These are phyloP conservation scores for Microbotryomycetes sp. DNA, from an alignment of 1,284 basidiomycete species.

Conservation along the genomic window DNA sequence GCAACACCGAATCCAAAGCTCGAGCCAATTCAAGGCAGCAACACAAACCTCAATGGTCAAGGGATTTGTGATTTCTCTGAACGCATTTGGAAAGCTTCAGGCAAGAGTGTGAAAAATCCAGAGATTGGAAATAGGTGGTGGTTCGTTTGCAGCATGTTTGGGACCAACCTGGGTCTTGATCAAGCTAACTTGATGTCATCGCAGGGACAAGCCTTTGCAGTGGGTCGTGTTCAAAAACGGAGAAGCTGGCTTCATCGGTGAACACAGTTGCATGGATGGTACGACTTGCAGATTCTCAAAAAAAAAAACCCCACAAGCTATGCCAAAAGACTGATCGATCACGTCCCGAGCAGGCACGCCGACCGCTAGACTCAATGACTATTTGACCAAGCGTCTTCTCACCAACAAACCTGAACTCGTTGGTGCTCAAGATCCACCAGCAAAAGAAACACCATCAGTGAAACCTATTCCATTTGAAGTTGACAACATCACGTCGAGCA, in stretches of 20 bases:
- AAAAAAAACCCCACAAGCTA: no score
- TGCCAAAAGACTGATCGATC: no score
- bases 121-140: conserved; percentile 45
- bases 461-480: conserved; percentile 61
- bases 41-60: conserved; percentile 27
- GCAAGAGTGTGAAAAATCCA: conserved; percentile 41
- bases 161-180: conserved; percentile 31
- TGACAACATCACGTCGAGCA: conserved; percentile 47
- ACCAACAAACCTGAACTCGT: conserved; percentile 38
- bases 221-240: conserved; percentile 74
- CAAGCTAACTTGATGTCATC: conserved; percentile 53
- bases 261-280: conserved; percentile 88
- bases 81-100: conserved; percentile 65
- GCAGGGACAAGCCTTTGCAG: conserved; percentile 75
- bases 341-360: conserved; percentile 38
- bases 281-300: conserved; percentile 44
- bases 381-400: conserved; percentile 59
- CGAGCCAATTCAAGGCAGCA: conserved; percentile 20
- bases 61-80: conserved; percentile 57
- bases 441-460: conserved; percentile 52
- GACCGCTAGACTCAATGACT: conserved; percentile 61
- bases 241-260: conserved; percentile 75
- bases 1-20: conserved; percentile 42
- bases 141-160: conserved; percentile 1
- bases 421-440: conserved; percentile 38